Base-by-base conservation (phyloP, 2,329 filamentous ascomycete genomes). In the Xylariales sp. region DNA sequence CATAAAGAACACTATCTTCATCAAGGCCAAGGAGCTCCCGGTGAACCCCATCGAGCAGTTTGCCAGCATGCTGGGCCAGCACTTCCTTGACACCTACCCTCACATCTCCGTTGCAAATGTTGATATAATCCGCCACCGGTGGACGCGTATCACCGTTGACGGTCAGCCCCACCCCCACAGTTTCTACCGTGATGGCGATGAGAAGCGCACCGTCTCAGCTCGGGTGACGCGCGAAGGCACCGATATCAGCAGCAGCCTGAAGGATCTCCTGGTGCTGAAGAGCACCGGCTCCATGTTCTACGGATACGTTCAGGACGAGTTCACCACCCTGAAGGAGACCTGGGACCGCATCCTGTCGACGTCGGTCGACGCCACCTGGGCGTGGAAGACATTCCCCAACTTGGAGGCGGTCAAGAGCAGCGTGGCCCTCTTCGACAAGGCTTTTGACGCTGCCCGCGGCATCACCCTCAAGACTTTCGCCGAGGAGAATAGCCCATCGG, bases 1-100 rank as follows among this genome's bases (percentile, higher is more conserved):
- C 18, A 95, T 97, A 70, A 98, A 98, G 73, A 95, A 98, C 69
- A 97, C 86, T 53, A 83, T 87, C 59, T 95, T 93, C 72, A 89
- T 98, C 67, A 84, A 88, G 58, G 91, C 93, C 57, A 96, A 95
- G 70, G 84, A 94, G 67, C 75, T 94, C 69, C 87, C 90, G 23
- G 85, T 98, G 53, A 88, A 83, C 51, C 90, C 93, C 13, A 91
- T 93, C 1, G 93, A 98, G 72, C 81, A 95, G 46, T 98, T 88
- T 62, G 91, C 86, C 49, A 78, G 83, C 54, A 85, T 86, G 52
- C 72, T 98, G 37, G 89, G 86, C 52, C 76, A 80, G 49, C 93
- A 98, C 72, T 97, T 97, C 69, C 67, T 96, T 57, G 76, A 86
- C 53, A 87, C 73, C 45, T 98, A 98, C 71, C 60, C 75, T 27